Conservation (phyloP, 2,329 filamentous ascomycete genomes). For the Aureobasidium sp. region DNA sequence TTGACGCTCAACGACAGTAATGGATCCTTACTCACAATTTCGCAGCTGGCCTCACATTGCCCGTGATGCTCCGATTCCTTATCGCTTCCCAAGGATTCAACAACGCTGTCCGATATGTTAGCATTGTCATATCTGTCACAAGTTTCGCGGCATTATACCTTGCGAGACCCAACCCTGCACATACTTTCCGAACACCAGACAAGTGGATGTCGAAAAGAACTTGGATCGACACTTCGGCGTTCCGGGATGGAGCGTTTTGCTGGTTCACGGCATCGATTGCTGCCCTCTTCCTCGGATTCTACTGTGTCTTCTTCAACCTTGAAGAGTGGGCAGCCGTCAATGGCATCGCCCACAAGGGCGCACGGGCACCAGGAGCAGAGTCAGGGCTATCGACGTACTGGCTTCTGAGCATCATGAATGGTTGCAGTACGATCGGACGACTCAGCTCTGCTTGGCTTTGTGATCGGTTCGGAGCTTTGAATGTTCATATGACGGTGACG, state of each 20-base stretch:
- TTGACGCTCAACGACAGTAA: neutral
- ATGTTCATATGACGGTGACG: constrained; percentile 40
- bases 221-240: constrained; percentile 41
- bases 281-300: constrained; percentile 47
- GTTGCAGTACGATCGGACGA: constrained; percentile 41
- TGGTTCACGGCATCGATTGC: constrained; percentile 41
- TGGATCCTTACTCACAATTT: neutral
- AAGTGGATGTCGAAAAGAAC: constrained; percentile 33
- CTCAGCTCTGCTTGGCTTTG: constrained; percentile 39
- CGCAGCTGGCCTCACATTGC: constrained; percentile 33
- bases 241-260: constrained; percentile 37
- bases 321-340: constrained; percentile 44
- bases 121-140: constrained; percentile 35
- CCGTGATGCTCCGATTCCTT: constrained; percentile 41
- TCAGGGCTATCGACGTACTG: constrained; percentile 39
- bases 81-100: constrained; percentile 40
- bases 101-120: constrained; percentile 37
- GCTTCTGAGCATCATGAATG: constrained; percentile 46
- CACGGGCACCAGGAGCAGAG: constrained; percentile 18
- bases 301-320: constrained; percentile 47
- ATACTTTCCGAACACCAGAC: constrained; percentile 33
- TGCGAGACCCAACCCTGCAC: constrained; percentile 38
- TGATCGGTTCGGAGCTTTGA: constrained; percentile 39
- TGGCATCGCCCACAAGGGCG: constrained; percentile 36
- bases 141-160: constrained; percentile 37